These are phyloP conservation scores for Leptographium flavum DNA, from an alignment of 2,329 filamentous ascomycete species.

Conservation along the genomic window DNA sequence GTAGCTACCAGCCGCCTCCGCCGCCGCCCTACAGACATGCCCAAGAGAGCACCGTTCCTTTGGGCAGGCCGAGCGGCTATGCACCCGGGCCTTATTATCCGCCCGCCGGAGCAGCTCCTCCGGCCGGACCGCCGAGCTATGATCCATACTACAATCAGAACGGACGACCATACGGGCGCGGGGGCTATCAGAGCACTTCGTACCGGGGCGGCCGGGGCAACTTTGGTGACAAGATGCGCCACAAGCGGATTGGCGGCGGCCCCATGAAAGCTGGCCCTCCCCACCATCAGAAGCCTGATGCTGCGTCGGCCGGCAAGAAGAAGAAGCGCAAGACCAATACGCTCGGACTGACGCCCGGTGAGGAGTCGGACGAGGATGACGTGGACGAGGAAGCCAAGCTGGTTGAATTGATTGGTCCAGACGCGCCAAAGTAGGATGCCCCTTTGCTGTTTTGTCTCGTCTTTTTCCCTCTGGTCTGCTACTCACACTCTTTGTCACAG, in stretches of 20 bases:
- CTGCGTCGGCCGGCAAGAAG: conserved; percentile 39
- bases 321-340: conserved; percentile 62
- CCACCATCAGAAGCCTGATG: conserved; percentile 36
- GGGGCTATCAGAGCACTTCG: conserved; percentile 21
- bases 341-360: conserved; percentile 54
- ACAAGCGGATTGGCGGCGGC: conserved; percentile 16
- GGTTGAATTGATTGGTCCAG: conserved; percentile 38
- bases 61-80: conserved; percentile 16
- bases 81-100: conserved; percentile 22
- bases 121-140: conserved; percentile 15
- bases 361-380: conserved; percentile 52
- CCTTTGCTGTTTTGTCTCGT: not conserved
- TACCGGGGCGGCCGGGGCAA: conserved; percentile 18
- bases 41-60: conserved; percentile 11
- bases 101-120: conserved; percentile 19
- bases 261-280: conserved; percentile 2
- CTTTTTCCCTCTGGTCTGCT: not conserved
- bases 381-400: conserved; percentile 54
- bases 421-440: conserved; percentile 37
- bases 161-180: conserved; percentile 23
- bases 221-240: conserved; percentile 23
- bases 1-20: conserved; percentile 24
- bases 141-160: conserved; percentile 20
- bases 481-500: conserved; percentile 18
- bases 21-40: conserved; percentile 15